Percentiles rank a stretch among this genome's conserved stretches.
phyloP scores from a whole-genome alignment of 1,284 basidiomycete species.

The Agaricales sp. region DNA sequence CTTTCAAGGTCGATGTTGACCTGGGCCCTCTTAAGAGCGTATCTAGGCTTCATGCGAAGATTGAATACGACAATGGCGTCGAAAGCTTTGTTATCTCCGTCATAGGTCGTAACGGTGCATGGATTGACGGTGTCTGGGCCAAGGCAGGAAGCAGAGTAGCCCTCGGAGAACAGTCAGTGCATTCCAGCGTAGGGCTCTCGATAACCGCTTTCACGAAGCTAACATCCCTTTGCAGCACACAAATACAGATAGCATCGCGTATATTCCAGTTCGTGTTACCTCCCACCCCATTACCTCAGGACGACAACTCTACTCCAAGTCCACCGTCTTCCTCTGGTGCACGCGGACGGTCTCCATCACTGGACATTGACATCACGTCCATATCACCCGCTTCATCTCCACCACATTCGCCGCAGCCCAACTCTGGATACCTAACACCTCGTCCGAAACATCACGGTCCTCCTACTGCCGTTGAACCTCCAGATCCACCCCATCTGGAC shows the following conservation, averaged over 20 bases:
- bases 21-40: conserved; percentile 96
- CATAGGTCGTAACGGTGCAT: conserved; percentile 91
- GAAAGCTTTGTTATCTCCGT: conserved; percentile 89
- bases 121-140: conserved; percentile 95
- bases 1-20: conserved; percentile 80
- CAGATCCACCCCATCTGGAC: conserved; percentile 7
- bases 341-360: conserved; percentile 56
- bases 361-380: conserved; percentile 73
- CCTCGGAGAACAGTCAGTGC: conserved; percentile 72
- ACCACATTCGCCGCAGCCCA: conserved; percentile 52
- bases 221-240: conserved; percentile 52
- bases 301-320: conserved; percentile 68
- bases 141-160: conserved; percentile 80
- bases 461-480: conserved; percentile 9
- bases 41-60: conserved; percentile 90
- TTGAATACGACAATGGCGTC: conserved; percentile 83
- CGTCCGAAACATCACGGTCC: not conserved
- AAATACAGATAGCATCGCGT: conserved; percentile 97
- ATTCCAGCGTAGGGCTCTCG: conserved; percentile 7
- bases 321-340: conserved; percentile 50
- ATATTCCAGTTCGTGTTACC: conserved; percentile 96
- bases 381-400: conserved; percentile 74
- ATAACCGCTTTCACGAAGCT: conserved; percentile 8
- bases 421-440: not conserved
- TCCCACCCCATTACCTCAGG: conserved; percentile 54